Conservation (phyloP, 208 protist genomes). For the Leishmania amazonensis region DNA sequence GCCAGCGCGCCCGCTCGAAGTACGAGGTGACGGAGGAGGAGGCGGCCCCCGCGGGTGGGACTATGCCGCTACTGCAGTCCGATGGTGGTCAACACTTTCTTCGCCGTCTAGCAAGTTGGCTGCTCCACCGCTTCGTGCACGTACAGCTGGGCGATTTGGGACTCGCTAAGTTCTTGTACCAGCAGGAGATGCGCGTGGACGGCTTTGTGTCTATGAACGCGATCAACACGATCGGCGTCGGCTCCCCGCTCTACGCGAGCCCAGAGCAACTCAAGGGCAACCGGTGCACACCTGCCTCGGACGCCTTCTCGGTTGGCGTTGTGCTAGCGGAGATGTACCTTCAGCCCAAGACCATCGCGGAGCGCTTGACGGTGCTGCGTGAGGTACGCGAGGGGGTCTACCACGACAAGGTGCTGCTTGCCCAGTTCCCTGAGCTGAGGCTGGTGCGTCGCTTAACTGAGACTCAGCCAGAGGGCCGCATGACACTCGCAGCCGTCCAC, state of each 20-base stretch:
- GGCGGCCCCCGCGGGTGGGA: background rate
- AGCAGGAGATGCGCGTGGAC: conserved; percentile 38
- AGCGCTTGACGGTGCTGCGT: conserved; percentile 63
- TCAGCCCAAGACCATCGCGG: conserved; percentile 70
- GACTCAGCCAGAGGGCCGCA: conserved; percentile 18
- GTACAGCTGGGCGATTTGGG: conserved; percentile 86
- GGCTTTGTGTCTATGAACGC: conserved; percentile 45
- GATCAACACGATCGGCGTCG: conserved; percentile 77
- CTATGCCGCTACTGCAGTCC: background rate
- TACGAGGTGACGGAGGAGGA: background rate
- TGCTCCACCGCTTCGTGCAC: conserved; percentile 57
- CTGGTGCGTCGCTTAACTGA: conserved; percentile 50
- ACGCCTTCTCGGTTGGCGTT: conserved; percentile 75
- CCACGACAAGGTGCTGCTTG: conserved; percentile 24
- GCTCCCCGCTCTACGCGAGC: conserved; percentile 86
- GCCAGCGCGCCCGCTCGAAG: too few relatives aligned
- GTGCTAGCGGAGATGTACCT: conserved; percentile 87
- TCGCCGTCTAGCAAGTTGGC: conserved; percentile 39
- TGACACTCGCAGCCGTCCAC: conserved; percentile 21
- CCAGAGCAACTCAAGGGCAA: conserved; percentile 82
- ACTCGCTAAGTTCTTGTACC: conserved; percentile 55
- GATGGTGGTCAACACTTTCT: conserved; percentile 10
- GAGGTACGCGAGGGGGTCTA: conserved; percentile 64
- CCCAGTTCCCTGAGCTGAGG: conserved; percentile 65
- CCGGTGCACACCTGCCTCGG: conserved; percentile 59